Conservation (phyloP, 495 filamentous ascomycete species). For the Collariella sp. region DNA sequence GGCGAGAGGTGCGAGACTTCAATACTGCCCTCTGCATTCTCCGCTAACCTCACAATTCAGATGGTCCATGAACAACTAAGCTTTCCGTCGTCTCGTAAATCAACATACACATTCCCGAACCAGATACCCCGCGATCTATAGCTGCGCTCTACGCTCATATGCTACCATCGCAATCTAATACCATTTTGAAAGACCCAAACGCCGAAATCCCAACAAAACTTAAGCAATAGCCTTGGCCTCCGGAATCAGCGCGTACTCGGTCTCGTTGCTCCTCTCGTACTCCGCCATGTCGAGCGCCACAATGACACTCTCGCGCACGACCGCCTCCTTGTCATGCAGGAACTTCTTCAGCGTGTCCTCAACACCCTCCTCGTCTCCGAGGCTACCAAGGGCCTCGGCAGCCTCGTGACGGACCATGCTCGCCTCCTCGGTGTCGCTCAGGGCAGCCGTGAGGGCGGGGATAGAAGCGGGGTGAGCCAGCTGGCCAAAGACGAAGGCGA, state of each 20-base stretch:
- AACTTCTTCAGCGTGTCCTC: slow-evolving; percentile 77
- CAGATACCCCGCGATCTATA: slow-evolving; percentile 6
- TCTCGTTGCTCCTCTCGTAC: slow-evolving; percentile 80
- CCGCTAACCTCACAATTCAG: slow-evolving; percentile 34
- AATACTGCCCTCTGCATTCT: not conserved
- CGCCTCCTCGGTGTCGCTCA: slow-evolving; percentile 70
- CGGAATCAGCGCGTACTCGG: slow-evolving; percentile 86
- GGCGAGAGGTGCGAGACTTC: slow-evolving; percentile 61
- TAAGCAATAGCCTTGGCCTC: slow-evolving; percentile 37
- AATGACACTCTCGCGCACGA: slow-evolving; percentile 88
- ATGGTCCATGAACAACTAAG: slow-evolving; percentile 35
- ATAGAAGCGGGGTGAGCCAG: slow-evolving; percentile 93
- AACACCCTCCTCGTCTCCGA: slow-evolving; percentile 89
- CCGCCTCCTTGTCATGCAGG: slow-evolving; percentile 79
- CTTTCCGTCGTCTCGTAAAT: not conserved
- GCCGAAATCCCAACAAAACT: slow-evolving; percentile 14
- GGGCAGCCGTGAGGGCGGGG: slow-evolving; percentile 67
- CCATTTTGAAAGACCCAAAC: slow-evolving; percentile 17
- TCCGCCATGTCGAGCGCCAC: slow-evolving; percentile 98
- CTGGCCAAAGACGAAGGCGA: slow-evolving; percentile 97
- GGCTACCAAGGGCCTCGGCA: slow-evolving; percentile 91
- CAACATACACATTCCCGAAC: not conserved
- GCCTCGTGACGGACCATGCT: slow-evolving; percentile 98
- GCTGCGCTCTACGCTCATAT: not conserved
- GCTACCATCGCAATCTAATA: slow-evolving; percentile 3